A percentile compares a stretch with the other conserved stretches of the same genome.
These are phyloP conservation scores for Phytophthora sansomeana DNA, from an alignment of 352 stramenopile genomes.

Conservation along the genomic window DNA sequence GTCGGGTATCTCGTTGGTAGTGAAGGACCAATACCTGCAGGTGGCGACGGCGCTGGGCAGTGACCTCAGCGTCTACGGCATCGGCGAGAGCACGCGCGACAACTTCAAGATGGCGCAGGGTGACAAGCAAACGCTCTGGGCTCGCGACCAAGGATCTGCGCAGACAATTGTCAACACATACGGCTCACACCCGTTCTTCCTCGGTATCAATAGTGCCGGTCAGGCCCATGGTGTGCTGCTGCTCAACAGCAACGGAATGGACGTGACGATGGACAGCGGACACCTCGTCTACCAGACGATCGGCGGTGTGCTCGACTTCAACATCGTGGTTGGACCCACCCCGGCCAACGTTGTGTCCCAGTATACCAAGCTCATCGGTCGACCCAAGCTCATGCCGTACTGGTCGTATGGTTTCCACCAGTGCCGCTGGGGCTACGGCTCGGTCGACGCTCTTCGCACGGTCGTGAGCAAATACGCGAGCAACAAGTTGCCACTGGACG, in stretches of 20 bases:
- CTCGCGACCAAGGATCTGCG: slow-evolving; percentile 45
- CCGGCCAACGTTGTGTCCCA: slow-evolving; percentile 54
- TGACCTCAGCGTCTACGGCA: slow-evolving; percentile 47
- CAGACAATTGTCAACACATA: slow-evolving; percentile 58
- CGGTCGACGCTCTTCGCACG: slow-evolving; percentile 30
- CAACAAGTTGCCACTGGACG: slow-evolving; percentile 58
- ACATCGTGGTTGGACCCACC: slow-evolving; percentile 54
- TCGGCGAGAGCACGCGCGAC: slow-evolving; percentile 49
- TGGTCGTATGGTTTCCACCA: slow-evolving; percentile 81
- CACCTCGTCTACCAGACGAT: slow-evolving; percentile 63
- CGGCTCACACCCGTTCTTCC: slow-evolving; percentile 67
- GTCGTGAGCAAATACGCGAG: slow-evolving; percentile 55
- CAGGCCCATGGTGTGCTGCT: slow-evolving; percentile 62
- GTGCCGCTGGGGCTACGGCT: slow-evolving; percentile 60
- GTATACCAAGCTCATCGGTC: slow-evolving; percentile 67
- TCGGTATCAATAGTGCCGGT: slow-evolving; percentile 49
- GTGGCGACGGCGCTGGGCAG: slow-evolving; percentile 31
- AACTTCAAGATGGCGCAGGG: slow-evolving; percentile 46
- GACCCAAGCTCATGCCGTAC: slow-evolving; percentile 68
- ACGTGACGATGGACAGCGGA: slow-evolving; percentile 53
- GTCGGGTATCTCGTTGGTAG: slow-evolving; percentile 41
- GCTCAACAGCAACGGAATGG: slow-evolving; percentile 74
- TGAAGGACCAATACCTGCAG: slow-evolving; percentile 59
- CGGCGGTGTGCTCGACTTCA: slow-evolving; percentile 72
- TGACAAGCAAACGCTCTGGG: slow-evolving; percentile 64